Evolutionary conservation across 768 basidiomycete species (phyloP), one percentile per base, ranked within the genome.

Genomic region (Hemileccinum impolitum): DNA sequence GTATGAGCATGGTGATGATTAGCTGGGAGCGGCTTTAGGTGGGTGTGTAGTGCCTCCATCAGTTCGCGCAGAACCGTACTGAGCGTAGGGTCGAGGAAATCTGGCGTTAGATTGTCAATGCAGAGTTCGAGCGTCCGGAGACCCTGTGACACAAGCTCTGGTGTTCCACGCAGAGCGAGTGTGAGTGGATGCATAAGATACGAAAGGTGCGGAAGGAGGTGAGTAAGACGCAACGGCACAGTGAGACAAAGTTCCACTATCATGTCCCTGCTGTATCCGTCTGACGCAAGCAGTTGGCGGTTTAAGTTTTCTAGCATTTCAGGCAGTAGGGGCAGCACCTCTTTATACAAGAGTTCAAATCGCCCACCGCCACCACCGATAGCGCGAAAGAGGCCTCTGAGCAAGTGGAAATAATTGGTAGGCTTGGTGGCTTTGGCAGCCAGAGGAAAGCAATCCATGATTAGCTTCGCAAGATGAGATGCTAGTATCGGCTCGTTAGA

Each of bases 181-280:
- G 94, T 93, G 25, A 99, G 77, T 1, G 96, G 96, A 56, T 92
- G 89, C 94, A 98, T 97, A 48, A 99, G 77, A 61, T 97, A 94
- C 14, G 85, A 82, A 42, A 99, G 81, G 70, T 96, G 92, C 1
- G 96, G 96, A 17, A 98, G 81, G 26, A 99, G 82, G 67, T 98
- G 94, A 2, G 94, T 97, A 15, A 99, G 75, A 32, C 96, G 87
- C 28, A 98, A 76, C 2, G 96, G 96, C 18, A 98, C 95, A 4
- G 96, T 99, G 43, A 99, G 81, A 66, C 92, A 95, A 39, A 99
- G 83, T 63, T 99, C 96, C 48, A 95, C 94, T 59, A 98, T 90
- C 74, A 97, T 85, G 67, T 99, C 96, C 45, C 88, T 79, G 45
- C 80, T 80, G 55, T 73, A 76, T n/a, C 89, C 85, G 36, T 90